Conservation (phyloP, 805 yeast genomes). For the Teunomyces barrocoloradensis region DNA sequence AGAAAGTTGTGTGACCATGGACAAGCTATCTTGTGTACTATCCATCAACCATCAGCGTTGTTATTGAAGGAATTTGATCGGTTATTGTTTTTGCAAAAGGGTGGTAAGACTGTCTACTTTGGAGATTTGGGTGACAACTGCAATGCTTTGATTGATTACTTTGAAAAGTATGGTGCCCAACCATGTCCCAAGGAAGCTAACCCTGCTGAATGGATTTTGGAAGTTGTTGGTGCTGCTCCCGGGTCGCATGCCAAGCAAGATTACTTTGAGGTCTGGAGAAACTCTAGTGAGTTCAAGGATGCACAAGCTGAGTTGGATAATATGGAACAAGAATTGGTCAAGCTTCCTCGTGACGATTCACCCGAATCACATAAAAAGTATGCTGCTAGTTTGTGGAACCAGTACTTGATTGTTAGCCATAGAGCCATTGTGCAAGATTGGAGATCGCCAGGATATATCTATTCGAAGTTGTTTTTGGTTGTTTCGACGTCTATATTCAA, state of each 20-base stretch:
- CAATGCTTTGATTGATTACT: slow-evolving; percentile 27
- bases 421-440: slow-evolving; percentile 39
- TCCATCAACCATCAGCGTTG: slow-evolving; percentile 84
- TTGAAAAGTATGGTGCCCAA: slow-evolving; percentile 38
- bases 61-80: slow-evolving; percentile 77
- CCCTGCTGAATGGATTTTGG: slow-evolving; percentile 81
- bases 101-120: slow-evolving; percentile 48
- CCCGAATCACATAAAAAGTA: slow-evolving; percentile 24
- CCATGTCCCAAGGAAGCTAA: slow-evolving; percentile 37
- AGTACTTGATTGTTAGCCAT: slow-evolving; percentile 18
- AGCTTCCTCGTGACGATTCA: slow-evolving; percentile 19
- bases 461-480: slow-evolving; percentile 59
- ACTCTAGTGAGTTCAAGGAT: slow-evolving; percentile 58
- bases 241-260: slow-evolving; percentile 73
- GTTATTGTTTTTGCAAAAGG: slow-evolving; percentile 51
- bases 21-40: slow-evolving; percentile 51
- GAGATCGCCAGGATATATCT: slow-evolving; percentile 39
- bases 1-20: slow-evolving; percentile 41
- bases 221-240: slow-evolving; percentile 80
- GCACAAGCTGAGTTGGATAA: slow-evolving; percentile 57
- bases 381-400: slow-evolving; percentile 27
- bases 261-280: slow-evolving; percentile 74
- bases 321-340: slow-evolving; percentile 59
- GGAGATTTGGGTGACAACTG: slow-evolving; percentile 37
- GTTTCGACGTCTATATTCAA: slow-evolving; percentile 55